Evolutionary conservation across 345 rosid species (phyloP).

Genomic region (Heritiera littoralis): DNA sequence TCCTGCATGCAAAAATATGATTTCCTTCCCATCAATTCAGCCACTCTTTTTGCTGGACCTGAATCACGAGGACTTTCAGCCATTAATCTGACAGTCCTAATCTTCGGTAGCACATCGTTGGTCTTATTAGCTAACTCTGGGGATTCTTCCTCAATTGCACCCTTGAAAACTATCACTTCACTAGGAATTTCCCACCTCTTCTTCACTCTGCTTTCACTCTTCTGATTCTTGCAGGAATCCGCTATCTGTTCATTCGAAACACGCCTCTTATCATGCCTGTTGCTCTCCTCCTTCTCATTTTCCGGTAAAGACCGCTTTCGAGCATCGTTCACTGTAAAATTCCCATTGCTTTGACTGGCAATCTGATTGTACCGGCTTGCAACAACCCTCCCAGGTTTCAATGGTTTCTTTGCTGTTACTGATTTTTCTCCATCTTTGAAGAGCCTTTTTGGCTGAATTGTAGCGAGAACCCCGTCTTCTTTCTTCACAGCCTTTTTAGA

Average conservation of each 20-base stretch:
- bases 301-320: constrained; percentile 76
- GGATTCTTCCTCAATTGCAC: constrained; percentile 38
- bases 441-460: constrained; percentile 77
- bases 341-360: constrained; percentile 34
- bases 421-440: constrained; percentile 82
- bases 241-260: constrained; percentile 45
- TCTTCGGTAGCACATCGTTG: constrained; percentile 60
- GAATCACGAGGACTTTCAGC: constrained; percentile 85
- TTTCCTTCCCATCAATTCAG: constrained; percentile 68
- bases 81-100: constrained; percentile 50
- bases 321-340: constrained; percentile 29
- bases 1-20: constrained; percentile 38
- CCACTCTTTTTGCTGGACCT: constrained; percentile 84
- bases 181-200: constrained; percentile 92
- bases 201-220: constrained; percentile 59
- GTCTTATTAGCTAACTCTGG: constrained; percentile 30
- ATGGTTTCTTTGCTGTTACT: constrained; percentile 46
- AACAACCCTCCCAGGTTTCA: constrained; percentile 71
- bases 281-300: constrained; percentile 57
- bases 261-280: constrained; percentile 61
- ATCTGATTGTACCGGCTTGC: constrained; percentile 73
- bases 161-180: constrained; percentile 46
- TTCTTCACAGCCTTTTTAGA: constrained; percentile 65
- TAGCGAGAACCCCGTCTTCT: constrained; percentile 54
- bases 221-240: constrained; percentile 27